These are phyloP conservation scores for Cruciata laevipes DNA, from an alignment of 257 asterid genomes.

Conservation along the genomic window DNA sequence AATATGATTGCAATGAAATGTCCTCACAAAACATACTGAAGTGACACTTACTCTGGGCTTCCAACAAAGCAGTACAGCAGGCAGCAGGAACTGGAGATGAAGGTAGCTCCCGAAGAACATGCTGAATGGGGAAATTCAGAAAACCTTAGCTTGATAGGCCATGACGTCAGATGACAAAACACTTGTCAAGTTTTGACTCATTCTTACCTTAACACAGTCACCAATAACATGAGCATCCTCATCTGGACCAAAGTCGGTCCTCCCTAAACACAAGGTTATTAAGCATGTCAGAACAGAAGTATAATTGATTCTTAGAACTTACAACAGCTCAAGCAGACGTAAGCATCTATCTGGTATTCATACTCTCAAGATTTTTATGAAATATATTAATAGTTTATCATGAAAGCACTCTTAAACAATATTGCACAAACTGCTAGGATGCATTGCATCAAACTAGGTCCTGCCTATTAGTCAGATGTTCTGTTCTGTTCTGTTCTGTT, in stretches of 20 bases:
- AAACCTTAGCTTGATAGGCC: constrained; percentile 15
- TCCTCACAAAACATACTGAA: constrained; percentile 8
- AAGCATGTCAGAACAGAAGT: neutral
- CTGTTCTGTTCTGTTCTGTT: neutral
- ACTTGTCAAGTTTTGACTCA: neutral
- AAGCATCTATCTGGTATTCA: neutral
- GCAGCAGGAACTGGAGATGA: constrained; percentile 98
- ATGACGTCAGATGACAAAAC: neutral
- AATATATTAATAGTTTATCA: too few species aligned
- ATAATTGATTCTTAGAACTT: neutral
- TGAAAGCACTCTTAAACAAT: neutral
- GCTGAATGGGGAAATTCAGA: constrained; percentile 36
- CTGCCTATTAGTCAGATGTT: neutral
- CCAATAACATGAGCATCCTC: constrained; percentile 95
- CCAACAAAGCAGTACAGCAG: constrained; percentile 90
- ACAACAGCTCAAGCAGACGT: neutral
- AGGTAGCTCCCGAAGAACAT: constrained; percentile 92
- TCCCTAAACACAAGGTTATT: constrained; percentile 34
- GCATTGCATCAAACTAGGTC: neutral
- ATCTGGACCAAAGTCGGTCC: constrained; percentile 57
- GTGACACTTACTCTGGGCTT: constrained; percentile 65
- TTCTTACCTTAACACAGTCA: constrained; percentile 74
- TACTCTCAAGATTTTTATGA: neutral
- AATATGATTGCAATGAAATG: neutral
- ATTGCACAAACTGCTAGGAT: neutral